Conservation (phyloP, 148 eudicot species). For the Drosera capensis region DNA sequence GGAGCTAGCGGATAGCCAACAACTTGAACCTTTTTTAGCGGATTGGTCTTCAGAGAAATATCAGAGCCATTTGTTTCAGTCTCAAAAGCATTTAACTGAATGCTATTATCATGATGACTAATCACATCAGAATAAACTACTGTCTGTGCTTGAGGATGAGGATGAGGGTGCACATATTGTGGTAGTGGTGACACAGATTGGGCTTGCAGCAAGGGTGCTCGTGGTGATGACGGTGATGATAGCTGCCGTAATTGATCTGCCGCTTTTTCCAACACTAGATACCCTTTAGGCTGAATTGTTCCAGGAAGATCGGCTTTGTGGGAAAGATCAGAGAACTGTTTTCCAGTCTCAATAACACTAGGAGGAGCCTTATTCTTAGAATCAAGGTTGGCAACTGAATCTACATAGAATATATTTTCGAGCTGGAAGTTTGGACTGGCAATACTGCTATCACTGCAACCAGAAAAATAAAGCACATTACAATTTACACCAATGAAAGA, state of each 20-base stretch:
- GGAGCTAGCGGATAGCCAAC: conserved; percentile 30
- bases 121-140: conserved; percentile 14
- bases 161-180: conserved; percentile 14
- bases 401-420: conserved; percentile 32
- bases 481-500: no score
- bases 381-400: conserved; percentile 25
- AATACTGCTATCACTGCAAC: conserved; percentile 47
- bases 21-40: conserved; percentile 24
- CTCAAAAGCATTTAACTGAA: conserved; percentile 16
- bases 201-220: conserved; percentile 25
- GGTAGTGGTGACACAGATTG: conserved; percentile 3
- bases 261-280: conserved; percentile 24
- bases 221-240: conserved; percentile 6
- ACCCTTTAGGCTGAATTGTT: conserved; percentile 28
- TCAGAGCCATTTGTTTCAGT: conserved; percentile 21
- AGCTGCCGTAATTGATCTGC: conserved; percentile 39
- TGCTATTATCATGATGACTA: background rate
- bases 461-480: no score
- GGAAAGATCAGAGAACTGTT: conserved; percentile 18
- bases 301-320: conserved; percentile 18
- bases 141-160: conserved; percentile 36
- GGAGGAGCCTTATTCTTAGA: conserved; percentile 11
- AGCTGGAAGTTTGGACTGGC: conserved; percentile 33
- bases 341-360: conserved; percentile 21
- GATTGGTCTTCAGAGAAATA: conserved; percentile 19